Conservation (phyloP, 1,139 yeast genomes). For the Diutina ranongensis region DNA sequence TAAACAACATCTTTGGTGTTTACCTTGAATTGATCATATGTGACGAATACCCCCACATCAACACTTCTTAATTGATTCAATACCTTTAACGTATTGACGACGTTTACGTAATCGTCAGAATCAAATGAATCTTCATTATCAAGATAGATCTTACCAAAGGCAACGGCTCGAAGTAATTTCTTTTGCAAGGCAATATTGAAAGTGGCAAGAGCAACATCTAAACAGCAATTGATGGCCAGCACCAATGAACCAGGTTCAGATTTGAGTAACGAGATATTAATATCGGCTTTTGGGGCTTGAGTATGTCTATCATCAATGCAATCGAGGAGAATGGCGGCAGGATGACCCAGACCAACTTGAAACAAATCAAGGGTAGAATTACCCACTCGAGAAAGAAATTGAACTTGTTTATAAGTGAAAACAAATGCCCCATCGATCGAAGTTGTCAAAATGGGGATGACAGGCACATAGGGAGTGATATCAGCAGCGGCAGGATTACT, state of each 20-base stretch:
- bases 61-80: slow-evolving; percentile 55
- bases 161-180: slow-evolving; percentile 64
- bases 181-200: slow-evolving; percentile 74
- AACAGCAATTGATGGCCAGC: slow-evolving; percentile 60
- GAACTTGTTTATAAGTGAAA: slow-evolving; percentile 45
- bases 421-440: slow-evolving; percentile 68
- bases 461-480: slow-evolving; percentile 18
- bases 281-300: slow-evolving; percentile 77
- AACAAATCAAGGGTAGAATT: slow-evolving; percentile 50
- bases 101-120: slow-evolving; percentile 49
- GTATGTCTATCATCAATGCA: slow-evolving; percentile 62
- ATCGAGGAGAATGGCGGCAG: slow-evolving; percentile 74
- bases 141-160: slow-evolving; percentile 71
- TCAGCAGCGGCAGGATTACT: neutral
- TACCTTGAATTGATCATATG: slow-evolving; percentile 32
- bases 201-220: slow-evolving; percentile 69
- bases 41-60: slow-evolving; percentile 59
- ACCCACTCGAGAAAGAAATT: slow-evolving; percentile 58
- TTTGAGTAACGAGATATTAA: slow-evolving; percentile 48
- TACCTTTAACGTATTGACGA: slow-evolving; percentile 50
- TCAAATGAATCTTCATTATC: slow-evolving; percentile 30
- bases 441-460: slow-evolving; percentile 29
- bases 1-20: slow-evolving; percentile 32
- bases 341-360: slow-evolving; percentile 72
- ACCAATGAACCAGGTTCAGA: slow-evolving; percentile 36